Conservation (phyloP, 306 rosid genomes). For the Lagenaria siceraria region DNA sequence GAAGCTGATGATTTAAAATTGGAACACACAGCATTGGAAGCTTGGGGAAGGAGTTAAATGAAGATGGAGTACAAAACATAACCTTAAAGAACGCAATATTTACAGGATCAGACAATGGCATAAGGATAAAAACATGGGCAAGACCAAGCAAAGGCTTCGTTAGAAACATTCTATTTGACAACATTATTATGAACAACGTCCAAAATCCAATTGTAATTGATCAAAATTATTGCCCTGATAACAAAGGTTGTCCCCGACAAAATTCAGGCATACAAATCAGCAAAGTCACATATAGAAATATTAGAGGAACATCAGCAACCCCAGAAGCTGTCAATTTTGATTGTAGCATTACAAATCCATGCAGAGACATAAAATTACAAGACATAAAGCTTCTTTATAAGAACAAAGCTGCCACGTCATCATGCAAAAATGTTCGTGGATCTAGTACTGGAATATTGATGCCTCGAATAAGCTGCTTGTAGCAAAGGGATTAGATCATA, state of each 20-base stretch:
- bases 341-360: constrained; percentile 6
- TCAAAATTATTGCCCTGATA: constrained; percentile 53
- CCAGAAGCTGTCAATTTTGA: not conserved
- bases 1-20: too few species aligned
- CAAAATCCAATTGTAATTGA: constrained; percentile 43
- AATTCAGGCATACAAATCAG: not conserved
- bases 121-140: constrained; percentile 68
- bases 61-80: constrained; percentile 31
- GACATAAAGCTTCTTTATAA: constrained; percentile 38
- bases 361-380: constrained; percentile 27
- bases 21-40: constrained; percentile 40
- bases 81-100: constrained; percentile 34
- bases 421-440: constrained; percentile 33
- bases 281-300: not conserved
- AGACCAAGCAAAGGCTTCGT: constrained; percentile 43
- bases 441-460: constrained; percentile 20
- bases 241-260: constrained; percentile 34
- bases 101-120: constrained; percentile 46
- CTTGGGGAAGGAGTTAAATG: constrained; percentile 18
- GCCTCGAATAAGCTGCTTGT: constrained; percentile 10
- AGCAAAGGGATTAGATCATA: not conserved
- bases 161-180: constrained; percentile 34
- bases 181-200: constrained; percentile 9
- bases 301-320: not conserved
- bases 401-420: constrained; percentile 21